phyloP scores from a whole-genome alignment of 1,284 basidiomycete genomes.

The Ustilago crameri region DNA sequence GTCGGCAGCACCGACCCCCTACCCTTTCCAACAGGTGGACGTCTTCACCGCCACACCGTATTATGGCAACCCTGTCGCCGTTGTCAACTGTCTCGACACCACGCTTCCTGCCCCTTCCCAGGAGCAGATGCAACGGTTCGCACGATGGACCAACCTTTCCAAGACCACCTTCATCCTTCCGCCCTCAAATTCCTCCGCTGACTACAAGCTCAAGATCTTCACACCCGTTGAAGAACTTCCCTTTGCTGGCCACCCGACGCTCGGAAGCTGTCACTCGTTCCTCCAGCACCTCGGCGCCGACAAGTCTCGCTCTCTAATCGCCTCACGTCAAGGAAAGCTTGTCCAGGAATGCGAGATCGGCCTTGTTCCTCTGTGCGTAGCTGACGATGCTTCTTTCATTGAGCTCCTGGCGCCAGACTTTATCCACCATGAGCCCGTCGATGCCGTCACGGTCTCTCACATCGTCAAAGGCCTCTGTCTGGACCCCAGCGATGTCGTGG shows the following conservation, averaged over 20 bases:
- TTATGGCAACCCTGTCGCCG: conserved; percentile 61
- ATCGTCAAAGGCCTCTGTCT: conserved; percentile 34
- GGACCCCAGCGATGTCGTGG: conserved; percentile 22
- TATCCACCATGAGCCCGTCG: conserved; percentile 35
- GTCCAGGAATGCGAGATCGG: conserved; percentile 60
- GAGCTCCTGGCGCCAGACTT: conserved; percentile 49
- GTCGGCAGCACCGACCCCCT: conserved; percentile 5
- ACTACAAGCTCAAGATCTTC: conserved; percentile 60
- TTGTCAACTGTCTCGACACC: conserved; percentile 45
- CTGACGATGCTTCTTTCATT: conserved; percentile 13
- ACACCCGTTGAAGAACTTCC: conserved; percentile 55
- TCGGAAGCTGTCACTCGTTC: conserved; percentile 55
- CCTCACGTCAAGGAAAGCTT: conserved; percentile 22
- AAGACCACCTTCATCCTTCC: conserved; percentile 61
- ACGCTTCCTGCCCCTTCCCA: conserved; percentile 18
- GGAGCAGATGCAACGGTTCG: conserved; percentile 53
- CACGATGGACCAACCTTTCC: conserved; percentile 61
- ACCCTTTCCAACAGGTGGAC: conserved; percentile 55
- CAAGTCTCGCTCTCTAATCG: background rate
- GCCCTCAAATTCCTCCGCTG: conserved; percentile 30
- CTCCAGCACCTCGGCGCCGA: conserved; percentile 26
- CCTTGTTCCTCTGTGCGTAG: conserved; percentile 30
- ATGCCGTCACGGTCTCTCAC: conserved; percentile 17
- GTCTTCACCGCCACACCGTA: conserved; percentile 51
- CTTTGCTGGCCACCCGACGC: conserved; percentile 62